These are phyloP conservation scores for Penicillium sp. DNA, from an alignment of 2,329 filamentous ascomycete species.

Conservation along the genomic window DNA sequence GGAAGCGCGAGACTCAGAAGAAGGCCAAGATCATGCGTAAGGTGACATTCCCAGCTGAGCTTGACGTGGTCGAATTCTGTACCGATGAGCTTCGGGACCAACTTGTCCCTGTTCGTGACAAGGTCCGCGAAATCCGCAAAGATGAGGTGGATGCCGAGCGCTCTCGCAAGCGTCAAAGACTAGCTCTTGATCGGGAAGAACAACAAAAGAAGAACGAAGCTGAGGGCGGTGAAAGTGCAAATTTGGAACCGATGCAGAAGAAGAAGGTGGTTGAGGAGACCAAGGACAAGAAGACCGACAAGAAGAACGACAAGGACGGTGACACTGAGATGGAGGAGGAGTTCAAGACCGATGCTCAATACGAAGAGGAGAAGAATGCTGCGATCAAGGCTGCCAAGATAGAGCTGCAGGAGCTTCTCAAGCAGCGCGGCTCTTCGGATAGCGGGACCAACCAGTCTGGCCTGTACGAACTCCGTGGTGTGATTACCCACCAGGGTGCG, in stretches of 20 bases:
- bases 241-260: constrained; percentile 47
- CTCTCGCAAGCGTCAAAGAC: constrained; percentile 87
- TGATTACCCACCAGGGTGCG: constrained; percentile 94
- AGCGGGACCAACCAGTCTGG: constrained; percentile 89
- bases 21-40: constrained; percentile 99
- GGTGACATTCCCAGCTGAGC: constrained; percentile 90
- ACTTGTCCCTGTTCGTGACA: constrained; percentile 89
- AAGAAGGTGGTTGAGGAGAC: constrained; percentile 53
- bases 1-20: constrained; percentile 92
- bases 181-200: constrained; percentile 57
- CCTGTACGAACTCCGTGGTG: constrained; percentile 88
- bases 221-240: constrained; percentile 24
- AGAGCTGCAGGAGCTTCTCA: constrained; percentile 77
- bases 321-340: constrained; percentile 72
- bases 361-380: constrained; percentile 79
- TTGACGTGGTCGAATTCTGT: constrained; percentile 93
- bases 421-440: constrained; percentile 72
- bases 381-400: constrained; percentile 79
- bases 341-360: constrained; percentile 91
- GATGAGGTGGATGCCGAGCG: constrained; percentile 93
- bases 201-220: constrained; percentile 45
- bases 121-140: constrained; percentile 91
- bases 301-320: constrained; percentile 58
- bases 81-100: constrained; percentile 82
- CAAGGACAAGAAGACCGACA: constrained; percentile 49